Conservation (phyloP, 768 basidiomycete species). For the Macrolepiota fuliginosa region DNA sequence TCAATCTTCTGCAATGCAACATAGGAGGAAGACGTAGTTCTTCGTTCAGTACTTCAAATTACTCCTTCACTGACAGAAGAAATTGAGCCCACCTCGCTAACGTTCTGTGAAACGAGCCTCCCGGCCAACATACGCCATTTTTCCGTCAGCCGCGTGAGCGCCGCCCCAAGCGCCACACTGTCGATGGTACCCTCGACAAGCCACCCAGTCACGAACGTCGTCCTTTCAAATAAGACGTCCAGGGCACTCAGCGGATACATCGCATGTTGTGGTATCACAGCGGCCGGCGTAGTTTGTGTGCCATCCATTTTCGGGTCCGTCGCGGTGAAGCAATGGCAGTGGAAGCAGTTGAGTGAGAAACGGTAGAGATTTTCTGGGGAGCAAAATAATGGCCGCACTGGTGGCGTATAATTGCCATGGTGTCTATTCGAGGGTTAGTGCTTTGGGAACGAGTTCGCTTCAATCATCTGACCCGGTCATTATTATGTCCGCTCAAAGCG, state of each 20-base stretch:
- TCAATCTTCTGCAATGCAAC: constrained; percentile 22
- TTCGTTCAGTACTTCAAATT: neutral
- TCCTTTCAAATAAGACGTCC: constrained; percentile 29
- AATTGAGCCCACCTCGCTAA: constrained; percentile 16
- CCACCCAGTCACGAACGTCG: constrained; percentile 41
- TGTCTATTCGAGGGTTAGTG: neutral
- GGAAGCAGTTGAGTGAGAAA: neutral
- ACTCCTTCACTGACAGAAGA: neutral
- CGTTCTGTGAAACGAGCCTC: constrained; percentile 21
- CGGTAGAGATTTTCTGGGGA: neutral
- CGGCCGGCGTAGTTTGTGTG: neutral
- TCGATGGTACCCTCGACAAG: constrained; percentile 39
- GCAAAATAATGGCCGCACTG: neutral
- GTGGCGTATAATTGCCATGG: neutral
- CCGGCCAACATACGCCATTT: constrained; percentile 29
- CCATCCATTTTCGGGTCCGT: neutral
- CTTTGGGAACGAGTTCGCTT: neutral
- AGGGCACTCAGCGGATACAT: constrained; percentile 34
- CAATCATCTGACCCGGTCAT: too few species aligned
- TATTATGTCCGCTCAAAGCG: too few species aligned
- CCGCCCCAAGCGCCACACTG: constrained; percentile 25
- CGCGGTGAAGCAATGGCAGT: neutral
- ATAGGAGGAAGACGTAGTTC: neutral
- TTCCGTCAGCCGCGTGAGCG: constrained; percentile 27
- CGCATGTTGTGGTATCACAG: constrained; percentile 12